A percentile compares a stretch with the other conserved stretches of the same genome.
These are phyloP conservation scores for Antonospora locustae DNA, from an alignment of 371 early-diverging fungal species.

Conservation along the genomic window DNA sequence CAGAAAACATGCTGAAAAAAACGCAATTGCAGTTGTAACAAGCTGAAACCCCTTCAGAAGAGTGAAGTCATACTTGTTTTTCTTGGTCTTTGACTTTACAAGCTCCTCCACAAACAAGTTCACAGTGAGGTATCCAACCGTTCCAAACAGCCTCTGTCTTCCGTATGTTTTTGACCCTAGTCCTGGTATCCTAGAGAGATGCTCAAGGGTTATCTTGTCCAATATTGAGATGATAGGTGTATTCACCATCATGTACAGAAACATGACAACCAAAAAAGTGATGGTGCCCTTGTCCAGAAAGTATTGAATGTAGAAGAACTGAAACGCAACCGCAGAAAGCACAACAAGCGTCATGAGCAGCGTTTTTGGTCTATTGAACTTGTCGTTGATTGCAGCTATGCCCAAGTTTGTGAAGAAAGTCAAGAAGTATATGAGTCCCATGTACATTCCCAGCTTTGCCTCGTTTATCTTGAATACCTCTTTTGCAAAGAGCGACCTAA, in stretches of 20 bases:
- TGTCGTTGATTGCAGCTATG: slow-evolving; percentile 50
- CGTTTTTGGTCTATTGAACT: slow-evolving; percentile 39
- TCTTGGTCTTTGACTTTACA: slow-evolving; percentile 1
- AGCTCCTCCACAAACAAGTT: slow-evolving; percentile 41
- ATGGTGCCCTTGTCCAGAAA: not conserved
- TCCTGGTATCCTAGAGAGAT: slow-evolving; percentile 39
- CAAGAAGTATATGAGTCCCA: slow-evolving; percentile 29
- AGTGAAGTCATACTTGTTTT: slow-evolving; percentile 21
- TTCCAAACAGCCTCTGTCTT: slow-evolving; percentile 54
- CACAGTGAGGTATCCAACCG: slow-evolving; percentile 46
- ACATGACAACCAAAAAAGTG: slow-evolving; percentile 35
- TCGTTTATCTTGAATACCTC: slow-evolving; percentile 31
- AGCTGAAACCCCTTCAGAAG: slow-evolving; percentile 37
- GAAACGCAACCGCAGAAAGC: slow-evolving; percentile 39
- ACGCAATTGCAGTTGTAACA: slow-evolving; percentile 16
- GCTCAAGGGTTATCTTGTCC: slow-evolving; percentile 51
- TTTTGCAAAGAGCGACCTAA: slow-evolving; percentile 46
- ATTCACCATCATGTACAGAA: slow-evolving; percentile 39
- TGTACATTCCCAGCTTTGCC: slow-evolving; percentile 11
- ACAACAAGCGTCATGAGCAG: slow-evolving; percentile 38
- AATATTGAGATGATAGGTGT: slow-evolving; percentile 36
- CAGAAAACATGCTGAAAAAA: slow-evolving; percentile 16
- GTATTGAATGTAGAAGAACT: slow-evolving; percentile 36
- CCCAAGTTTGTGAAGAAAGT: slow-evolving; percentile 54
- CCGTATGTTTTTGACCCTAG: slow-evolving; percentile 49